Conservation (phyloP, 441 rosid genomes). For the Jatropha podagrica region DNA sequence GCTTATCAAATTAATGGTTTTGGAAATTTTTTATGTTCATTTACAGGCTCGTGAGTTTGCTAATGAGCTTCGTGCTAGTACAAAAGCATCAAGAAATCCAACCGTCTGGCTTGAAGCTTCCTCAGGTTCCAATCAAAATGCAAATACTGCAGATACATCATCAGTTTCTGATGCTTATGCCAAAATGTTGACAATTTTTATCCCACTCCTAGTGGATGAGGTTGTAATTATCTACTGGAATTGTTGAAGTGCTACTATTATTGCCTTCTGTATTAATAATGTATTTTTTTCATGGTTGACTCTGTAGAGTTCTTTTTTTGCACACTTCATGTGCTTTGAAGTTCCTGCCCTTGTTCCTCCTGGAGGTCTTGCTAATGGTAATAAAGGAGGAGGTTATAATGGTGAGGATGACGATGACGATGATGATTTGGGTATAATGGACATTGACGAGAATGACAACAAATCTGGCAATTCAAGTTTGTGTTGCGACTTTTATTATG, state of each 20-base stretch:
- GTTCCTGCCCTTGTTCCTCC: constrained; percentile 97
- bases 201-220: constrained; percentile 99
- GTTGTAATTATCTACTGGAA: constrained; percentile 38
- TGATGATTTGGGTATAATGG: constrained; percentile 92
- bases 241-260: constrained; percentile 15
- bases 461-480: constrained; percentile 57
- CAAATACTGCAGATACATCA: constrained; percentile 74
- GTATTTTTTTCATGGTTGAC: constrained; percentile 27
- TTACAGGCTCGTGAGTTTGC: constrained; percentile 98
- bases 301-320: constrained; percentile 96
- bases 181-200: constrained; percentile 97
- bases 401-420: constrained; percentile 56
- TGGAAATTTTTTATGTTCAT: constrained; percentile 22
- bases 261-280: constrained; percentile 20
- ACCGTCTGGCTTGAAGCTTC: constrained; percentile 97
- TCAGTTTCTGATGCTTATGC: constrained; percentile 97
- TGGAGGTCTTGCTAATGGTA: constrained; percentile 69
- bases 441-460: constrained; percentile 85
- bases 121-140: constrained; percentile 75
- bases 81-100: constrained; percentile 97
- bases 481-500: constrained; percentile 12
- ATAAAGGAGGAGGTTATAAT: constrained; percentile 51
- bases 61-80: constrained; percentile 99
- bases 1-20: constrained; percentile 2
- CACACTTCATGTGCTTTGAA: constrained; percentile 99